Evolutionary conservation across 1,284 basidiomycete species (phyloP), one percentile per base, ranked within the genome.

Genomic region (Quambalaria eucalypti): DNA sequence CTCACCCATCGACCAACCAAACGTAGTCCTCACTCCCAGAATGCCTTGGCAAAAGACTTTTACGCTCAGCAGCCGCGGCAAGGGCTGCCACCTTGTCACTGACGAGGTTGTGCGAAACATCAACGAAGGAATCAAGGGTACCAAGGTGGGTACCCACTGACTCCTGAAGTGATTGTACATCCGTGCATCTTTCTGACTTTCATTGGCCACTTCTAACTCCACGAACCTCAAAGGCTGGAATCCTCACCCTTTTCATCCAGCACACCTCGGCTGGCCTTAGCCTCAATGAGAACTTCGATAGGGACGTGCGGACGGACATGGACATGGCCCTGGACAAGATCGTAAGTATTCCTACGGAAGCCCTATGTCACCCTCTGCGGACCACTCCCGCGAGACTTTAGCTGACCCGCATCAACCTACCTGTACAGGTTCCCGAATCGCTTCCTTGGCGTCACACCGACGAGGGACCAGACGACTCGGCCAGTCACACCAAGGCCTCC

Each of bases 31-130:
- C 31, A 46, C 21, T 5, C 3, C 42, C 21, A 73, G 39, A 19
- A 91, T 95, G 90, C 87, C 85, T 55, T 93, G 90, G 88, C 91
- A 95, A 75, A 90, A 86, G 76, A 85, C 85, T 6, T 91, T 95
- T 76, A 82, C 82, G 6, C 71, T 80, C 5, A 66, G 76, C 8
- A 69, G 74, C 16, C 68, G 74, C 52, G 71, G 64, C 61, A 80
- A 80, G 73, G 80, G 60, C 28, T 89, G 88, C 69, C 86, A 95
- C 78, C 81, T 95, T n/a, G 81, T 96, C 42, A 92, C 90, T 6
- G 80, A 85, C 47, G 86, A 90, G 68, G 81, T 96, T 14, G 66
- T 85, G 42, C 68, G 76, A 5, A 83, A 90, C 50, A 85, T 92
- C 61, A 78, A 81, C 56, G 81, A 85, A 46, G 90, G 90, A 0